A percentile compares a stretch with the other conserved stretches of the same genome.
Conservation (phyloP, 2,329 filamentous ascomycete genomes). For the Didymella glomerata region DNA sequence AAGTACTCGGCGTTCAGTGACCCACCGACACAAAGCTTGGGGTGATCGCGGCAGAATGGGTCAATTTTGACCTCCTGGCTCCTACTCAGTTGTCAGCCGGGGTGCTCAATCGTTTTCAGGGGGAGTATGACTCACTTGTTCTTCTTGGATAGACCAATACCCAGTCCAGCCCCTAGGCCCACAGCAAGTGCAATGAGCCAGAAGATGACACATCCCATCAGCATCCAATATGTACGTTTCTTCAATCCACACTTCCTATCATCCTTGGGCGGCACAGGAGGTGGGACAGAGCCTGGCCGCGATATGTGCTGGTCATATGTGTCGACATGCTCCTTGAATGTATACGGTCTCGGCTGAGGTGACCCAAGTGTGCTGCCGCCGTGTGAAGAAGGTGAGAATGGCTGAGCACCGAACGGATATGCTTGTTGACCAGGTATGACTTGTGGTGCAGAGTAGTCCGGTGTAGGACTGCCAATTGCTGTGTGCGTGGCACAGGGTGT, state of each 20-base stretch:
- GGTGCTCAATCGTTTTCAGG: neutral
- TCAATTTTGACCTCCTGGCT: conserved; percentile 22
- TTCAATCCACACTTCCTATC: conserved; percentile 39
- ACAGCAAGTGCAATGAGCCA: conserved; percentile 47
- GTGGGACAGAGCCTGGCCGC: conserved; percentile 24
- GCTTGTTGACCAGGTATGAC: conserved; percentile 30
- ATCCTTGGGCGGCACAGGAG: conserved; percentile 30
- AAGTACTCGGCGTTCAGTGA: conserved; percentile 51
- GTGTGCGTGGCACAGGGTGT: conserved; percentile 26
- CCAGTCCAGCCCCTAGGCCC: conserved; percentile 51
- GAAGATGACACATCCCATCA: conserved; percentile 36
- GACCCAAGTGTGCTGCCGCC: conserved; percentile 29
- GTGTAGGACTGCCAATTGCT: conserved; percentile 24
- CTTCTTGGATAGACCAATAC: conserved; percentile 37
- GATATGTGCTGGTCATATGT: conserved; percentile 22
- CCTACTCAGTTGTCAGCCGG: neutral
- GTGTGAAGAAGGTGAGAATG: conserved; percentile 30
- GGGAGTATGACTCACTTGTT: conserved; percentile 29
- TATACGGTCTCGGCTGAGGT: conserved; percentile 30
- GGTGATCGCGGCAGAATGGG: conserved; percentile 39
- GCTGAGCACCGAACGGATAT: conserved; percentile 25
- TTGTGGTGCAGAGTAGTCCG: conserved; percentile 37
- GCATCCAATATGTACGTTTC: conserved; percentile 35
- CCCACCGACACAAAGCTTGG: conserved; percentile 51
- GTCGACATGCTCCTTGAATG: conserved; percentile 39